These are phyloP conservation scores for Candida chilensis DNA, from an alignment of 805 yeast genomes.

Conservation along the genomic window DNA sequence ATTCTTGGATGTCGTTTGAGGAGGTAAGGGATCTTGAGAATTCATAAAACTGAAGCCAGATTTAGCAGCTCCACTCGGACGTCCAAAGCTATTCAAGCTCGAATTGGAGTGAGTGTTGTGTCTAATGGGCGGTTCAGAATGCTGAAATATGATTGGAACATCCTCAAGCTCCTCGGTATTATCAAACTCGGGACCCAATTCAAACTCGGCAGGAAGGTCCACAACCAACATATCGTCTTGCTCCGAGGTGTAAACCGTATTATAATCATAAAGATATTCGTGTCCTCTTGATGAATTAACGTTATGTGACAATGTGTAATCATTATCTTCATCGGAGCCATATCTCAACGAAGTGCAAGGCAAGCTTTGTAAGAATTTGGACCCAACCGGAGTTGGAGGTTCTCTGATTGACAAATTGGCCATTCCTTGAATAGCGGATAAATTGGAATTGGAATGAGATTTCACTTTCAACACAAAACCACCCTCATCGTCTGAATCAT, in stretches of 20 bases:
- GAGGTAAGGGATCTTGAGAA: slow-evolving; percentile 25
- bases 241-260: slow-evolving; percentile 59
- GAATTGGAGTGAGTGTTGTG: slow-evolving; percentile 24
- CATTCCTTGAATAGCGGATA: slow-evolving; percentile 8
- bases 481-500: slow-evolving; percentile 52
- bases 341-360: slow-evolving; percentile 85
- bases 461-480: slow-evolving; percentile 57
- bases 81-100: slow-evolving; percentile 8
- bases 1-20: slow-evolving; percentile 30
- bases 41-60: background rate
- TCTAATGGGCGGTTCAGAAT: too few species aligned
- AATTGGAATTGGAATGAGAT: slow-evolving; percentile 23
- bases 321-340: slow-evolving; percentile 55
- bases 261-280: slow-evolving; percentile 73
- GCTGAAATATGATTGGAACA: slow-evolving; percentile 33
- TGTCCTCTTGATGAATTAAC: slow-evolving; percentile 66
- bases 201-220: slow-evolving; percentile 37
- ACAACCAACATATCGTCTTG: slow-evolving; percentile 25
- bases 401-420: slow-evolving; percentile 9
- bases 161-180: slow-evolving; percentile 14
- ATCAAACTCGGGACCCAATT: slow-evolving; percentile 27
- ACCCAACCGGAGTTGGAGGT: slow-evolving; percentile 13
- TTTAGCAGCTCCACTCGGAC: slow-evolving; percentile 8
- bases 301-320: slow-evolving; percentile 65
- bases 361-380: slow-evolving; percentile 15